Evolutionary conservation across 208 protist genomes (phyloP).

Genomic region (Leptomonas pyrrhocoris): DNA sequence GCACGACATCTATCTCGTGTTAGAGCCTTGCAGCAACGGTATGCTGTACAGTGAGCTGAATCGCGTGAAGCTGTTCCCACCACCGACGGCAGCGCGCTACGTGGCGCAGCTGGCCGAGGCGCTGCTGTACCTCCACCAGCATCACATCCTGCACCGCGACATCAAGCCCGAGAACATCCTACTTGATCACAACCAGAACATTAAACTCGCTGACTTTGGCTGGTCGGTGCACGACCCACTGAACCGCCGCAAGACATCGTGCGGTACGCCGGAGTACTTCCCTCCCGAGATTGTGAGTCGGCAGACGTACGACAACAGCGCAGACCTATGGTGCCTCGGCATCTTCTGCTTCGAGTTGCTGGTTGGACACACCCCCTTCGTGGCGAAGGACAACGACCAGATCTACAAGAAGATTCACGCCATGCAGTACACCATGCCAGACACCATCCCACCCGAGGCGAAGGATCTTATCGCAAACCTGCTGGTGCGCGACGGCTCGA

Average conservation of each 20-base stretch:
- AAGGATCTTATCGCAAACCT: slow-evolving; percentile 87
- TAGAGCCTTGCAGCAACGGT: slow-evolving; percentile 98
- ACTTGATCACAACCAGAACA: slow-evolving; percentile 91
- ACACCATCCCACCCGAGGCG: slow-evolving; percentile 83
- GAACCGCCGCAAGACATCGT: slow-evolving; percentile 93
- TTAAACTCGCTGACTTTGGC: slow-evolving; percentile 99
- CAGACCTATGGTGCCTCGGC: slow-evolving; percentile 97
- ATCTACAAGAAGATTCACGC: slow-evolving; percentile 93
- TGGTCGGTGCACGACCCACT: slow-evolving; percentile 98
- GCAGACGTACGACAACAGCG: slow-evolving; percentile 86
- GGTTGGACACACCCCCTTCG: slow-evolving; percentile 95
- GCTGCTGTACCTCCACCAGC: slow-evolving; percentile 96
- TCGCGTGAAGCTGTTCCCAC: slow-evolving; percentile 85
- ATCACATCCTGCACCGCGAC: slow-evolving; percentile 97
- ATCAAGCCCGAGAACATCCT: slow-evolving; percentile 96
- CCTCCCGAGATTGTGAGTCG: slow-evolving; percentile 98
- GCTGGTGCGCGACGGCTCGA: slow-evolving; percentile 68
- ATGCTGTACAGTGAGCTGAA: slow-evolving; percentile 98
- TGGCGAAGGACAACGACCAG: slow-evolving; percentile 82
- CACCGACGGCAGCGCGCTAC: slow-evolving; percentile 88
- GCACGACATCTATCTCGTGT: slow-evolving; percentile 97
- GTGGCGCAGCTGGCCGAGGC: slow-evolving; percentile 94
- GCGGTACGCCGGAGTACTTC: slow-evolving; percentile 99
- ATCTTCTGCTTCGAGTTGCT: slow-evolving; percentile 98
- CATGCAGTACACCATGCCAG: slow-evolving; percentile 90